A percentile compares a stretch with the other conserved stretches of the same genome.
Evolutionary conservation across 2,329 filamentous ascomycete species (phyloP).

Genomic region (Myriosclerotinia duriaeana): DNA sequence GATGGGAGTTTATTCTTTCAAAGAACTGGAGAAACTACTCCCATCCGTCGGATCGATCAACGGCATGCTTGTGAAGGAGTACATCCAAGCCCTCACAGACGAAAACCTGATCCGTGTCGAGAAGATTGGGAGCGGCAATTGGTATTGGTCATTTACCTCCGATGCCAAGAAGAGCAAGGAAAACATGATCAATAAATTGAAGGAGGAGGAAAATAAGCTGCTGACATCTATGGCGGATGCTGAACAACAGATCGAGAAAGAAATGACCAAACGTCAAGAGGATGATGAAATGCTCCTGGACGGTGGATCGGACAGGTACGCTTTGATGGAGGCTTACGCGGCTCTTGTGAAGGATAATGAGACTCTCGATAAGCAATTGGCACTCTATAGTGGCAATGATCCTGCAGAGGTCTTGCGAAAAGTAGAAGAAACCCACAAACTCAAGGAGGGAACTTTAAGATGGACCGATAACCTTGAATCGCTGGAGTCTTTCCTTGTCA

Average conservation of each 20-base stretch:
- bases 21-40: slow-evolving; percentile 65
- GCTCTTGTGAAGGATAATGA: slow-evolving; percentile 36
- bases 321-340: slow-evolving; percentile 36
- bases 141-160: slow-evolving; percentile 67
- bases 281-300: slow-evolving; percentile 40
- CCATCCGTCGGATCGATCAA: slow-evolving; percentile 62
- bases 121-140: slow-evolving; percentile 70
- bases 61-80: slow-evolving; percentile 67
- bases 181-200: slow-evolving; percentile 42
- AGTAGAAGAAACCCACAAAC: slow-evolving; percentile 35
- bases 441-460: slow-evolving; percentile 36
- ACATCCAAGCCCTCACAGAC: slow-evolving; percentile 60
- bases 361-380: slow-evolving; percentile 38
- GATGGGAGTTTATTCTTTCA: slow-evolving; percentile 62
- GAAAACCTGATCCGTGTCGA: slow-evolving; percentile 63
- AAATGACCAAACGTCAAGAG: slow-evolving; percentile 40
- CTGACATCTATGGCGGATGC: slow-evolving; percentile 40
- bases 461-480: slow-evolving; percentile 41
- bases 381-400: slow-evolving; percentile 38
- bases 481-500: slow-evolving; percentile 36
- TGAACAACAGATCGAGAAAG: slow-evolving; percentile 41
- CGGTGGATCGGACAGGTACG: slow-evolving; percentile 34
- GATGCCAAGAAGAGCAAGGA: slow-evolving; percentile 52
- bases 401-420: slow-evolving; percentile 37
- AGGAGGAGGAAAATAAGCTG: slow-evolving; percentile 42